A percentile compares a stretch with the other conserved stretches of the same genome.
Conservation (phyloP, 2,329 filamentous ascomycete genomes). For the Pseudogymnoascus sp. region DNA sequence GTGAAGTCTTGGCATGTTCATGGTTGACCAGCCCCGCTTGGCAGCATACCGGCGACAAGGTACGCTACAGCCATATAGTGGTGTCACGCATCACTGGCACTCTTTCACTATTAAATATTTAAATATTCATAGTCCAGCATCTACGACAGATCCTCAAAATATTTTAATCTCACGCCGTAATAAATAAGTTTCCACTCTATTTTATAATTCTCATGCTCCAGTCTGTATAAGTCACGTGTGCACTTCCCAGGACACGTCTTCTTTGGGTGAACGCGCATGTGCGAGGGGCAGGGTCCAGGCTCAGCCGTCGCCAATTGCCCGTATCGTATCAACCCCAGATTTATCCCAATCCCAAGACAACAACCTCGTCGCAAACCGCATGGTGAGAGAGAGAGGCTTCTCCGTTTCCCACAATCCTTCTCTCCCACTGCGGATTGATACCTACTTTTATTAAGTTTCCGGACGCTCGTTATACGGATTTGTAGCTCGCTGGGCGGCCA, state of each 20-base stretch:
- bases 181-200: background rate
- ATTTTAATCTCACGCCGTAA: background rate
- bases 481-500: background rate
- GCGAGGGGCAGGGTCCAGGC: constrained; percentile 8
- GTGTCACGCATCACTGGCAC: background rate
- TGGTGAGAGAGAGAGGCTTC: background rate
- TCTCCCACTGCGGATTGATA: background rate
- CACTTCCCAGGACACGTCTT: background rate
- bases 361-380: constrained; percentile 1
- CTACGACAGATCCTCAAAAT: background rate
- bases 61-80: constrained; percentile 7
- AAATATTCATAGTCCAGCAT: background rate
- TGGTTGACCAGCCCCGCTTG: background rate
- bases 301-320: background rate
- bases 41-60: background rate
- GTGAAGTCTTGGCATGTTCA: constrained; percentile 10
- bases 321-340: constrained; percentile 3
- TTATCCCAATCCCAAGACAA: constrained; percentile 6
- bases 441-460: background rate
- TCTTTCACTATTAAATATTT: background rate
- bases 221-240: background rate
- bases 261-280: background rate
- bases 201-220: background rate
- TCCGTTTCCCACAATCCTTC: background rate
- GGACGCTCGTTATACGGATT: background rate